Percentiles rank a stretch among this genome's conserved stretches.
Evolutionary conservation across 208 protist species (phyloP).

Genomic region (Novymonas esmeraldas): DNA sequence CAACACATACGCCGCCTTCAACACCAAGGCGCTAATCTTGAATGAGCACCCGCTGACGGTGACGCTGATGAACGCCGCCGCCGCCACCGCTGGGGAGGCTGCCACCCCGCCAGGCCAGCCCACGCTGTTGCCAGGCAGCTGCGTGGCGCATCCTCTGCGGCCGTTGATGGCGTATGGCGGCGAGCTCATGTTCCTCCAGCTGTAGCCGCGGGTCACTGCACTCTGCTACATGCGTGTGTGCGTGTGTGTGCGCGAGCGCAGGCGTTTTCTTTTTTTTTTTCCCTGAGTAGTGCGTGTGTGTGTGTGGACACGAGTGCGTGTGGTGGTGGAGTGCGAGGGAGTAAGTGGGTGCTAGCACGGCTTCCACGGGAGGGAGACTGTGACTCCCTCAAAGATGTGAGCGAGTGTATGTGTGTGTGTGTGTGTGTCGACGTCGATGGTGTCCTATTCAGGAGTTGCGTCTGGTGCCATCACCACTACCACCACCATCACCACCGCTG

Average conservation of each 20-base stretch:
- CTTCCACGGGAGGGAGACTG: too few relatives aligned
- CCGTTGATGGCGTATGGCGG: conserved; percentile 75
- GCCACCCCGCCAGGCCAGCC: not conserved
- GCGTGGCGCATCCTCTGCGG: conserved; percentile 73
- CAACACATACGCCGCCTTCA: conserved; percentile 77
- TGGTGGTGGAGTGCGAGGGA: too few relatives aligned
- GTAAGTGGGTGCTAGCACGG: too few relatives aligned
- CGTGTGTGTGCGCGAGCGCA: too few relatives aligned
- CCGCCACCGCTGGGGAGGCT: too few relatives aligned
- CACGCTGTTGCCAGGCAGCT: conserved; percentile 53
- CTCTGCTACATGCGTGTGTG: too few relatives aligned
- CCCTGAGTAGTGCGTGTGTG: too few relatives aligned
- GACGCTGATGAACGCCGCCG: conserved; percentile 8
- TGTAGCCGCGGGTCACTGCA: too few relatives aligned
- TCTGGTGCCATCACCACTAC: not conserved
- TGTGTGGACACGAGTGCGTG: too few relatives aligned
- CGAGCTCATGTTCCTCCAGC: conserved; percentile 76
- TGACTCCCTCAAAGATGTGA: too few relatives aligned
- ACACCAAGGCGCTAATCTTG: conserved; percentile 62
- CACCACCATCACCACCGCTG: not conserved
- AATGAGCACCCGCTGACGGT: conserved; percentile 55
- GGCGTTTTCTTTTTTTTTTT: too few relatives aligned
- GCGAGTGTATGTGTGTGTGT: conserved; percentile 4
- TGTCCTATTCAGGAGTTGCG: not conserved
- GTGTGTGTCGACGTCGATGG: conserved; percentile 16